A percentile compares a stretch with the other conserved stretches of the same genome.
Conservation (phyloP, 1,139 yeast species). For the Kodamaea ohmeri region DNA sequence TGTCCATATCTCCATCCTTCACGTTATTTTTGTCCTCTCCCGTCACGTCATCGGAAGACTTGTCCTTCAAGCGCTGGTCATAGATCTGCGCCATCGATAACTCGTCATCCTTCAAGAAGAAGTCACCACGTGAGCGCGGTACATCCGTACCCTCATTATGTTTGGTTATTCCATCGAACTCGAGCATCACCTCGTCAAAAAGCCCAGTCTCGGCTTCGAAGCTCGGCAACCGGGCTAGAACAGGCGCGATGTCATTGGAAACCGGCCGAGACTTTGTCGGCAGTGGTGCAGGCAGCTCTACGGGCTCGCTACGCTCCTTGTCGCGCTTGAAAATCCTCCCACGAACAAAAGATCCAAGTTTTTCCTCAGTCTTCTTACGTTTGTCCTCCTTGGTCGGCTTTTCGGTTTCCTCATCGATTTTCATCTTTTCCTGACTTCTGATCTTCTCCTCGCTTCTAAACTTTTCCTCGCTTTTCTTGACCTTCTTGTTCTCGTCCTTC, state of each 20-base stretch:
- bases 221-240: slow-evolving; percentile 25
- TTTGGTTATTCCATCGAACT: slow-evolving; percentile 24
- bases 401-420: too few relatives aligned
- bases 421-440: too few relatives aligned
- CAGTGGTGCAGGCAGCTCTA: too few relatives aligned
- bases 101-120: slow-evolving; percentile 45
- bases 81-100: slow-evolving; percentile 42
- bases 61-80: slow-evolving; percentile 40
- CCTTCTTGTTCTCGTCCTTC: neutral
- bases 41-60: slow-evolving; percentile 9
- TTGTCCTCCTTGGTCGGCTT: too few relatives aligned
- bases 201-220: slow-evolving; percentile 32
- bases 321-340: slow-evolving; percentile 1
- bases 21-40: too few relatives aligned
- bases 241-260: slow-evolving; percentile 2
- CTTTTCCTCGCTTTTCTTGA: too few relatives aligned
- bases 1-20: too few relatives aligned
- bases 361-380: too few relatives aligned
- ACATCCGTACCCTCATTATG: slow-evolving; percentile 3
- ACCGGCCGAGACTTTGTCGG: too few relatives aligned
- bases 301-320: neutral
- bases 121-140: slow-evolving; percentile 21
- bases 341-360: slow-evolving; percentile 1
- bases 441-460: too few relatives aligned
- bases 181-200: slow-evolving; percentile 35